Evolutionary conservation across 345 rosid genomes (phyloP), one percentile per base, ranked within the genome.

Genomic region (Aegle marmelos): DNA sequence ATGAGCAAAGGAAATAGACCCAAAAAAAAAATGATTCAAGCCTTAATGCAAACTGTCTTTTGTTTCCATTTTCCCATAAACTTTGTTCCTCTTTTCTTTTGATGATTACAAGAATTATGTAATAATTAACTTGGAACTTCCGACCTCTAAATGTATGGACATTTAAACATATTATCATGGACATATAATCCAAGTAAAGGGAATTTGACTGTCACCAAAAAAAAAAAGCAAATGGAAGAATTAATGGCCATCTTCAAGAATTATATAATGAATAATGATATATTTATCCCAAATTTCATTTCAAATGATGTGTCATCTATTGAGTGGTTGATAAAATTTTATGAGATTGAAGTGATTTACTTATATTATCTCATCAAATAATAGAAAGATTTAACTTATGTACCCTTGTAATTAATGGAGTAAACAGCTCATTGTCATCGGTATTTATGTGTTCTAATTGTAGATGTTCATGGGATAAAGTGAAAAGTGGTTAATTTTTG

Each of bases 291-390:
- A 39, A 39, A 39, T 9, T 39, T 39, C 14, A 39, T 39, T 13
- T 39, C 4, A 39, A 39, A 39, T 39, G 3, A 39, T 39, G 14
- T 39, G 14, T 10, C 1, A 39, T 39, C 10, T 10, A 39, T 41
- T 41, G 4, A 41, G 2, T 41, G 1, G 4, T 41, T 41, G 1
- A 0, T 41, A 41, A 41, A 10, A 2, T 0, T 41, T 41, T 41
- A 11, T 0, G 11, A 41, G 0, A 10, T 41, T 4, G 0, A 41
- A 41, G 1, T 41, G 4, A 41, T 10, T 10, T 41, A 2, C 3
- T 10, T 10, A 10, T 41, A 41, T 2, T 41, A 41, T 41, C 1
- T 41, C 13, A 41, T 41, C 48, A 11, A 2, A 0, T 10, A 45
- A 45, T 45, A 45, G 16, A 45, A 45, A 45, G 50, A 45, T 10